Percentiles rank a stretch among this genome's conserved stretches.
Conservation (phyloP, 2,329 filamentous ascomycete species). For the Alternaria metachromatica region DNA sequence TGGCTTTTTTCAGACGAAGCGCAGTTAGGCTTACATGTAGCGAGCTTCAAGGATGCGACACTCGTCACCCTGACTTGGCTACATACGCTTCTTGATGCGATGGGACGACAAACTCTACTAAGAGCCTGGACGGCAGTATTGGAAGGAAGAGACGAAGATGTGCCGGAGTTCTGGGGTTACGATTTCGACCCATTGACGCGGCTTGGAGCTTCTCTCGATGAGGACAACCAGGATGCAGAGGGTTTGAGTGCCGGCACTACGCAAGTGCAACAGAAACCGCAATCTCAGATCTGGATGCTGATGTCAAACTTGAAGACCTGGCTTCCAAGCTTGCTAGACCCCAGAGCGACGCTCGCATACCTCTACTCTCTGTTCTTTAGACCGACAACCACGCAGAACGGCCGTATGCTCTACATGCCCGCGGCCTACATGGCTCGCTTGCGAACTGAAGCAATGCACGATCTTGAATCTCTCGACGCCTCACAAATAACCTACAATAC, state of each 20-base stretch:
- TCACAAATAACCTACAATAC: constrained; percentile 9
- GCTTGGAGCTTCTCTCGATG: constrained; percentile 13
- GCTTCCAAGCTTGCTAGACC: not conserved
- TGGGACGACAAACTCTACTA: constrained; percentile 23
- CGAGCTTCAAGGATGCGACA: constrained; percentile 31
- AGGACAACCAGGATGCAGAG: constrained; percentile 18
- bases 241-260: not conserved
- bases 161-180: constrained; percentile 22
- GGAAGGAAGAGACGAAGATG: constrained; percentile 27
- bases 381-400: constrained; percentile 6
- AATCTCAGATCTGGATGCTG: not conserved
- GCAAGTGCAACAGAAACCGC: not conserved
- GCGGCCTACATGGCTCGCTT: constrained; percentile 19
- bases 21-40: constrained; percentile 22
- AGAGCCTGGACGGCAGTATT: constrained; percentile 31
- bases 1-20: constrained; percentile 19
- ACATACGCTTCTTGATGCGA: constrained; percentile 30
- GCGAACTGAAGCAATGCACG: constrained; percentile 12
- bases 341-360: not conserved
- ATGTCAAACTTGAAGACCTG: not conserved
- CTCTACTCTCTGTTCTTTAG: not conserved
- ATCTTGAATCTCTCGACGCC: constrained; percentile 5
- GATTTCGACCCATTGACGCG: constrained; percentile 24
- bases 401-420: constrained; percentile 21
- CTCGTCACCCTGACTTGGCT: constrained; percentile 31